Percentiles rank a stretch among this genome's conserved stretches.
Evolutionary conservation across 148 eudicot genomes (phyloP).

Genomic region (Tetragonia tetragonoides): DNA sequence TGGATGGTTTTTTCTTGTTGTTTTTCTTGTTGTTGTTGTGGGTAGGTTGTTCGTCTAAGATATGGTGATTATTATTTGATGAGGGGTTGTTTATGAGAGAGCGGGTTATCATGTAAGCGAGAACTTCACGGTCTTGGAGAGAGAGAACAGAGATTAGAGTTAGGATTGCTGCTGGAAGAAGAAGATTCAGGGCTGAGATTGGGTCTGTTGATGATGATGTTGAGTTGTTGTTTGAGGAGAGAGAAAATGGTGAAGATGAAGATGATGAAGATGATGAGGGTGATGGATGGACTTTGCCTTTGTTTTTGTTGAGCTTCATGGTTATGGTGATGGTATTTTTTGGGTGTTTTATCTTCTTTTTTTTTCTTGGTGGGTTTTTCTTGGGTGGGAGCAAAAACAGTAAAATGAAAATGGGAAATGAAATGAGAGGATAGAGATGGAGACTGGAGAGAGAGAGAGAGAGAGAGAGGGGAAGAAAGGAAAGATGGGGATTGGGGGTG

Average conservation of each 20-base stretch:
- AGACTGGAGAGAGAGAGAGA: background rate
- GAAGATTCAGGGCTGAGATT: conserved; percentile 33
- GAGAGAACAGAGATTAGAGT: conserved; percentile 52
- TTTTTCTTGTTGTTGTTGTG: conserved; percentile 10
- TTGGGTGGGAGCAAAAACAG: too few relatives aligned
- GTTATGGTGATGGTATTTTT: background rate
- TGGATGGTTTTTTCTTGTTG: conserved; percentile 10
- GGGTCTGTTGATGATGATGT: conserved; percentile 6
- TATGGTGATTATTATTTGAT: background rate
- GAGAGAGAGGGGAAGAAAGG: background rate
- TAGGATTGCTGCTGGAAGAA: conserved; percentile 58
- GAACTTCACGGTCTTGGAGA: conserved; percentile 50
- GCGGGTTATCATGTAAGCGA: conserved; percentile 60
- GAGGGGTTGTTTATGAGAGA: conserved; percentile 33
- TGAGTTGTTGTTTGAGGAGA: conserved; percentile 8
- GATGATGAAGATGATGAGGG: conserved; percentile 36
- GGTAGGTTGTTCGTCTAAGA: background rate
- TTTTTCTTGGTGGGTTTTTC: background rate
- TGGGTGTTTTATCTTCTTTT: background rate
- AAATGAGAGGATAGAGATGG: too few relatives aligned
- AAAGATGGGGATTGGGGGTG: background rate
- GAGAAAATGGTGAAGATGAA: conserved; percentile 28
- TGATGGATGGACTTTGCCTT: conserved; percentile 80
- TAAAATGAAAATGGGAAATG: too few relatives aligned
- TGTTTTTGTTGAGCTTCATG: conserved; percentile 57